Conservation (phyloP, 306 rosid species). For the Gleditsia sinensis region DNA sequence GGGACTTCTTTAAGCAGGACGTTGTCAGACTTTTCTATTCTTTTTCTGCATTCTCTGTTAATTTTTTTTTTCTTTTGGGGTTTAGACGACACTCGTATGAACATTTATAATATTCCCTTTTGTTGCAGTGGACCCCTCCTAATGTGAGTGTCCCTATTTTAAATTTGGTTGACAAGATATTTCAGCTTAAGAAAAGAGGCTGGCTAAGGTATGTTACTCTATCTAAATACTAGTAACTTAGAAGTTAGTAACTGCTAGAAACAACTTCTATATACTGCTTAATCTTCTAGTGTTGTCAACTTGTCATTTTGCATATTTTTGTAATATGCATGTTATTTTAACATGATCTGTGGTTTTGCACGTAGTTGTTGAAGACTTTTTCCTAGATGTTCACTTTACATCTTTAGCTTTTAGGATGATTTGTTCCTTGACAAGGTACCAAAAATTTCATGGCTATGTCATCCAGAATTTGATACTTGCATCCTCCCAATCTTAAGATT, state of each 20-base stretch:
- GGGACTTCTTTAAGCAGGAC: neutral
- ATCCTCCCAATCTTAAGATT: neutral
- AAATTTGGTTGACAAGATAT: constrained; percentile 95
- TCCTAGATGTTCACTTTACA: neutral
- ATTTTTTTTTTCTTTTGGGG: neutral
- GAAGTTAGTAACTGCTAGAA: constrained; percentile 9
- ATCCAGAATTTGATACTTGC: constrained; percentile 21
- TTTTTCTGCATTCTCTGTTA: neutral
- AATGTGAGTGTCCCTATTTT: constrained; percentile 87
- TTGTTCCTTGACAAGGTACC: neutral
- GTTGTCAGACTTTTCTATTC: neutral
- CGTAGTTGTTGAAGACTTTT: neutral
- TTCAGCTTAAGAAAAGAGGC: constrained; percentile 97
- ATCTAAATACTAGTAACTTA: constrained; percentile 13
- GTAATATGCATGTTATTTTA: neutral
- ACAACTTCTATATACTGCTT: neutral
- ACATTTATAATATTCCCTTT: constrained; percentile 30
- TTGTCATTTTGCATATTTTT: neutral
- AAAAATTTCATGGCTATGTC: neutral
- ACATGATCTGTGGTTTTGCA: neutral
- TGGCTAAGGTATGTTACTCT: constrained; percentile 87
- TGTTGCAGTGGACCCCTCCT: constrained; percentile 98
- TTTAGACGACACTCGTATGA: constrained; percentile 7
- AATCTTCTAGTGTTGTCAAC: neutral
- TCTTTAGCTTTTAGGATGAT: neutral